These are phyloP conservation scores for Podospora fimiseda DNA, from an alignment of 495 filamentous ascomycete species.

Conservation along the genomic window DNA sequence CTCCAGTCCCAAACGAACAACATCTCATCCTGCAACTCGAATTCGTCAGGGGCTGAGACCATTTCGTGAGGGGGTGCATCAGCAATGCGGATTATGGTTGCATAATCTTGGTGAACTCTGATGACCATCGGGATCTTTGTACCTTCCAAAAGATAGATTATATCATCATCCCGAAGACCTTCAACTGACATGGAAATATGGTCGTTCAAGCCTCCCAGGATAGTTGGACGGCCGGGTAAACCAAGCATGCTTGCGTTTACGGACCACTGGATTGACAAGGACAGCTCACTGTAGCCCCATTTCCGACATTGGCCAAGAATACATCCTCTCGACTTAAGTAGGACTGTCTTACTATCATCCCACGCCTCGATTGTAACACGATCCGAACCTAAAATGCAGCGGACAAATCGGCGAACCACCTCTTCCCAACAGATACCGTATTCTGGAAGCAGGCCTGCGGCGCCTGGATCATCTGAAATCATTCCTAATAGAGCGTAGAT, in stretches of 20 bases:
- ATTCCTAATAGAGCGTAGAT: not conserved
- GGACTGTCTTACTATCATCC: not conserved
- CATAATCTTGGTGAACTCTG: not conserved
- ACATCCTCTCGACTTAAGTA: not conserved
- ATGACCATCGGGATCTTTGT: not conserved
- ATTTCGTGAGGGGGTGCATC: not conserved
- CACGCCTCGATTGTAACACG: not conserved
- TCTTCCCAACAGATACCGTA: not conserved
- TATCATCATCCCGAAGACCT: not conserved
- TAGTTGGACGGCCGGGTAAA: not conserved
- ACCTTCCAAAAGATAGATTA: not conserved
- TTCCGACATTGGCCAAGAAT: no score
- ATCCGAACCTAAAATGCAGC: not conserved
- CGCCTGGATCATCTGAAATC: not conserved
- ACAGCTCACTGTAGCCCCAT: no score
- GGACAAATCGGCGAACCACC: not conserved
- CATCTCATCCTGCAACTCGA: not conserved
- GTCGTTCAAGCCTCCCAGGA: not conserved
- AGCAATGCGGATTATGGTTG: not conserved
- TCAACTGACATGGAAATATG: not conserved
- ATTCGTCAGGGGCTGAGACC: not conserved
- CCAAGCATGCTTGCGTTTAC: not conserved
- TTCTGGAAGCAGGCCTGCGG: not conserved
- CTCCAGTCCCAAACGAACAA: not conserved
- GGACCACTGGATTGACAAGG: not conserved